phyloP scores from a whole-genome alignment of 768 basidiomycete genomes.

The Boletus subparvulus region DNA sequence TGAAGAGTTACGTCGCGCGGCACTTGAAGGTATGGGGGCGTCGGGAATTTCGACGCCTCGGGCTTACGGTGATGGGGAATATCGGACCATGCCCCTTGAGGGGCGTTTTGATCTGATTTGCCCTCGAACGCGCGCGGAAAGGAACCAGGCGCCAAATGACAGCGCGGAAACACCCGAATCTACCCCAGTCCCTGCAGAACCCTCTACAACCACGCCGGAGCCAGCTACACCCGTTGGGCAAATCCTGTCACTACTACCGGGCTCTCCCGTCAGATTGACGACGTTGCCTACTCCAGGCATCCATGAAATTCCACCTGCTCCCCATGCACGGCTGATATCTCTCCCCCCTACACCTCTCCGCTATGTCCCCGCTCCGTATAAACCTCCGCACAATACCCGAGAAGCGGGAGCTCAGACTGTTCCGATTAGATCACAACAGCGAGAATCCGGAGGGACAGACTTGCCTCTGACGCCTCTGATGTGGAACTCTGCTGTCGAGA shows the following conservation, averaged over 20 bases:
- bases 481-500: conserved; percentile 83
- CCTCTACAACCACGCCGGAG: conserved; percentile 10
- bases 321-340: conserved; percentile 47
- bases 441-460: conserved; percentile 37
- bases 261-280: conserved; percentile 42
- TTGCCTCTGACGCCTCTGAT: conserved; percentile 61
- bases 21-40: conserved; percentile 31
- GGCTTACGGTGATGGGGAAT: conserved; percentile 60
- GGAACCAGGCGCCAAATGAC: conserved; percentile 3
- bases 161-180: conserved; percentile 18
- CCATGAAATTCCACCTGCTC: conserved; percentile 62
- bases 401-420: conserved; percentile 24
- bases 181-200: conserved; percentile 6
- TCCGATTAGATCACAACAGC: conserved; percentile 16
- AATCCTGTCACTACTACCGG: conserved; percentile 29
- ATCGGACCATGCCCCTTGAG: conserved; percentile 78
- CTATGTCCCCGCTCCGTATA: conserved; percentile 18
- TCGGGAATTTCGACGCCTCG: conserved; percentile 9
- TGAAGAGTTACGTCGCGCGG: conserved; percentile 37
- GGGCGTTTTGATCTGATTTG: conserved; percentile 89
- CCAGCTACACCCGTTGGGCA: conserved; percentile 42
- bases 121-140: conserved; percentile 28
- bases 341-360: conserved; percentile 43
- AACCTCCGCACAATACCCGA: conserved; percentile 10
- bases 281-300: conserved; percentile 62